phyloP scores from a whole-genome alignment of 2,329 filamentous ascomycete species.

The Neofusicoccum sp. region DNA sequence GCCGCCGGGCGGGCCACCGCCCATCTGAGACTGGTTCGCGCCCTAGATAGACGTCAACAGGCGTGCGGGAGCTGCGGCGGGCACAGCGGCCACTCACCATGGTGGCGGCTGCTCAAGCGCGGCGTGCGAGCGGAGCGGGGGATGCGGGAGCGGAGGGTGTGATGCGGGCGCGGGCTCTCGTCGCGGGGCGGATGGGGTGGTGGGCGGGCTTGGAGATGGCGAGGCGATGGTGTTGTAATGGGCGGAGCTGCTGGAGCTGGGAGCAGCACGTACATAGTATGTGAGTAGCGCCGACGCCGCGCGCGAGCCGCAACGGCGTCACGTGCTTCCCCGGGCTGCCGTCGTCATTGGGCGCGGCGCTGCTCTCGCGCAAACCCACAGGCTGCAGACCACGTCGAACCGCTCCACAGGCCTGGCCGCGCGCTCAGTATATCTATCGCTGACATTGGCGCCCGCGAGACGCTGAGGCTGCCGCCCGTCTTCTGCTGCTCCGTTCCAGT shows the following conservation, averaged over 20 bases:
- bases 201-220: slow-evolving; percentile 31
- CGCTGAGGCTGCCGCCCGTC: not conserved
- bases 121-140: not conserved
- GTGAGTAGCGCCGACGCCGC: not conserved
- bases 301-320: not conserved
- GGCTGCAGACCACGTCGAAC: slow-evolving; percentile 18
- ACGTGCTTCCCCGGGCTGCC: not conserved
- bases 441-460: slow-evolving; percentile 2
- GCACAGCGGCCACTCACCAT: slow-evolving; percentile 20
- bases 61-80: slow-evolving; percentile 29
- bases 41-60: slow-evolving; percentile 58
- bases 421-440: slow-evolving; percentile 7
- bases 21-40: slow-evolving; percentile 86
- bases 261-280: not conserved
- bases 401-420: not conserved
- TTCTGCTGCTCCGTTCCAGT: not conserved
- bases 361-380: slow-evolving; percentile 12
- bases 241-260: slow-evolving; percentile 19
- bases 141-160: not conserved
- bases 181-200: slow-evolving; percentile 24
- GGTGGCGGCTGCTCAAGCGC: slow-evolving; percentile 4
- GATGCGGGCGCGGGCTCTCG: slow-evolving; percentile 26
- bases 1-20: slow-evolving; percentile 68
- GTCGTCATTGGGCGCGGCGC: slow-evolving; percentile 8
- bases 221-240: slow-evolving; percentile 33